Base-by-base conservation (phyloP, 1,139 yeast genomes). In the Dujonia santamariae region DNA sequence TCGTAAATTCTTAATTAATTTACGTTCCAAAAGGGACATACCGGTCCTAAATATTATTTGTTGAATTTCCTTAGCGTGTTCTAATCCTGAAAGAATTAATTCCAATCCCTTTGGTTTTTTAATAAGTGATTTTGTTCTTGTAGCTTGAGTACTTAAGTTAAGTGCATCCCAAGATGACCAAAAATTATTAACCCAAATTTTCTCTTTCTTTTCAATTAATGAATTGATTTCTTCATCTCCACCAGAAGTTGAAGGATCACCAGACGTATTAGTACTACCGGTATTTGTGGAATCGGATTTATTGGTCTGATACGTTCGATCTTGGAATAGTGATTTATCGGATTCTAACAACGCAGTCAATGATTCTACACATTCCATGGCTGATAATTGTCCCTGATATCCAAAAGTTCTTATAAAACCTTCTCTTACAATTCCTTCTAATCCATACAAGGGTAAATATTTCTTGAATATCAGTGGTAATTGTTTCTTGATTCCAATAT, bases 161-260 rank as follows among this genome's bases (percentile, higher is more conserved):
- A 90, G 65, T 1, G 97, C 87, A 60, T 92, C 98, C 94, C 96
- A 94, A 11, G 96, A 85, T 21, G 79, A 72, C 97, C 98, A 92
- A 55, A 94, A 94, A 53, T 90, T 88, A 35, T 77, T 74, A 3
- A 90, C 79, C 95, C 96, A 92, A 31, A 75, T 72, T 45, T 79
- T 75, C 46, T 84, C 90, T 49, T 79, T 66, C 36, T 63, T 63
- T 12, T 61, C 59, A 20, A 80, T 73, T 37, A 72, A 54, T n/a
- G 61, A 54, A 35, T 62, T 60, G 25, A 74, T 65, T 20, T 59
- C 54, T 15, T 62, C 68, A 14, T 63, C 70, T n/a, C 37, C 46
- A n/a, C n/a, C n/a, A n/a, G n/a, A n/a, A n/a, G n/a, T n/a, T n/a
- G n/a, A n/a, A n/a, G n/a, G n/a, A n/a, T n/a, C n/a, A n/a, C n/a